Evolutionary conservation across 176 grass and related monocot genomes (phyloP).

Genomic region (Zoysia pacifica): DNA sequence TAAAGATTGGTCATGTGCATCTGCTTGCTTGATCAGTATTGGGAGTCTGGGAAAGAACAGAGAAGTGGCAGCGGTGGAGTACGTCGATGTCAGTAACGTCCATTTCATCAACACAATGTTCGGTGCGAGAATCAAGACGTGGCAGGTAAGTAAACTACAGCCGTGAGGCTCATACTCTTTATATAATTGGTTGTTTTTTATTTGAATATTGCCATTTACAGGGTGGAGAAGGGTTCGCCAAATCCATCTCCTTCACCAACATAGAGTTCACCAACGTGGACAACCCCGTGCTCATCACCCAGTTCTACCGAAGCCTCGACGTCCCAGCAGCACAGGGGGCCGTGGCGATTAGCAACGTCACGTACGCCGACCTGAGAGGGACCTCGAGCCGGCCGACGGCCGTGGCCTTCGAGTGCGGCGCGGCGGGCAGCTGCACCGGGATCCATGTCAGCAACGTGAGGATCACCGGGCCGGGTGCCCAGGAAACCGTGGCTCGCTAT

Average conservation of each 20-base stretch:
- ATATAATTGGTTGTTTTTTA: too few relatives aligned
- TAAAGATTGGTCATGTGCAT: too few relatives aligned
- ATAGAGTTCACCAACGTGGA: constrained; percentile 43
- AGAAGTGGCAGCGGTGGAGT: constrained; percentile 26
- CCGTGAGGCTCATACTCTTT: too few relatives aligned
- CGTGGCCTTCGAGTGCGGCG: constrained; percentile 29
- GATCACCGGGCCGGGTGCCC: background rate
- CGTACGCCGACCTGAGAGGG: constrained; percentile 20
- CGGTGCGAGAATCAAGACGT: constrained; percentile 67
- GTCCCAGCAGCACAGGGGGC: background rate
- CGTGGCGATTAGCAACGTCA: constrained; percentile 38
- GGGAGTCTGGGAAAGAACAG: constrained; percentile 50
- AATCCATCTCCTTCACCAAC: constrained; percentile 33
- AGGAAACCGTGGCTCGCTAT: background rate
- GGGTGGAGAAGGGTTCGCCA: constrained; percentile 45
- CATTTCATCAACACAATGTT: constrained; percentile 37
- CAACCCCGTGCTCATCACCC: constrained; percentile 42
- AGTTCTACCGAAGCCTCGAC: constrained; percentile 37
- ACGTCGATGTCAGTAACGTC: constrained; percentile 50
- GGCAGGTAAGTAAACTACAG: constrained; percentile 28
- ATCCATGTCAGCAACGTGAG: constrained; percentile 29
- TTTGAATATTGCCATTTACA: background rate
- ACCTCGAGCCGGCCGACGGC: constrained; percentile 32
- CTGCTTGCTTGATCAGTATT: constrained; percentile 30
- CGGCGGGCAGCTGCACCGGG: constrained; percentile 15